Evolutionary conservation across 345 rosid genomes (phyloP), one percentile per base, ranked within the genome.

Genomic region (Firmiana major): DNA sequence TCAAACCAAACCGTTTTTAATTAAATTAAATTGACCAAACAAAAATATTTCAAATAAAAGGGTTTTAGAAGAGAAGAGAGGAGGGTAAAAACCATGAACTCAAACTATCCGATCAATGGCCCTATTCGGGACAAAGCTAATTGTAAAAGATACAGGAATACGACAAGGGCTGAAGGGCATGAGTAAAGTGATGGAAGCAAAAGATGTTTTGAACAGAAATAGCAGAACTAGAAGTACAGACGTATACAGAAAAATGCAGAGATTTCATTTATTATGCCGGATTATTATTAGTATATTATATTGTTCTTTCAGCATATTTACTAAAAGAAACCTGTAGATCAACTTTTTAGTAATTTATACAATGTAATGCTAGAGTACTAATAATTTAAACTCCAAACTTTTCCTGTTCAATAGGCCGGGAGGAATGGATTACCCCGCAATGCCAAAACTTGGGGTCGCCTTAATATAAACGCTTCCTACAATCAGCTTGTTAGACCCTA

Each of bases 401-500:
- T 22, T 24, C 34, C 15, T 10, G 8, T 59, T 59, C 64, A 59
- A 26, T 36, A 26, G 36, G 13, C 0, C 13, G 1, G 24, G 60
- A 53, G 58, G 6, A 9, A 22, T 1, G 19, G 58, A 13, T 63
- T 16, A 63, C 43, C 46, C 34, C 3, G 13, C 4, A 38, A 63
- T 16, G 21, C 45, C 19, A 38, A 67, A 40, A 17, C 53, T 19
- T 24, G 16, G 9, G 22, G 19, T 2, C n/a, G 9, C 19, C 69
- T 26, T 26, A 94, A 79, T 87, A 90, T 63, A 95, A 81, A 26
- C 97, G 94, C 84, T 82, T 88, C 72, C 89, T 81, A 76, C 99
- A 95, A 15, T 75, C 88, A 2, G 81, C 66, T n/a, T n/a, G n/a
- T n/a, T n/a, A n/a, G n/a, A n/a, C n/a, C n/a, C n/a, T n/a, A n/a